These are phyloP conservation scores for Alternaria alternata DNA, from an alignment of 2,329 filamentous ascomycete species.

Conservation along the genomic window DNA sequence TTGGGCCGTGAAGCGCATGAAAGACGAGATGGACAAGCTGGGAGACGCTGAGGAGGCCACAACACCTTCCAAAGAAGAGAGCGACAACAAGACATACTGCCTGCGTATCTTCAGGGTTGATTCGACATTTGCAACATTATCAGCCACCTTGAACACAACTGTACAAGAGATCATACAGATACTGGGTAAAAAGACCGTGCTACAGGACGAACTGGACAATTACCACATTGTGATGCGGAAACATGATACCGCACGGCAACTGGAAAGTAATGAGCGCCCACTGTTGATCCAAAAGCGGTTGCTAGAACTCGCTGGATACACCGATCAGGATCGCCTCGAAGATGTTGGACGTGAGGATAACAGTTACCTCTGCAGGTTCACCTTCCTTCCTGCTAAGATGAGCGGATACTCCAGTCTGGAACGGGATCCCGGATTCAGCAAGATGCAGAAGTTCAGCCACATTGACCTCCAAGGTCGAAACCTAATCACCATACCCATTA, in stretches of 20 bases:
- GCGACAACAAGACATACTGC: constrained; percentile 81
- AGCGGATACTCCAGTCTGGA: constrained; percentile 78
- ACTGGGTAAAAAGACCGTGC: constrained; percentile 91
- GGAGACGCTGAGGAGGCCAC: constrained; percentile 73
- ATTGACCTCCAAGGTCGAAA: constrained; percentile 91
- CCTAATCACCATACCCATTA: constrained; percentile 92
- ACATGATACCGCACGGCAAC: constrained; percentile 84
- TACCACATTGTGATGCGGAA: constrained; percentile 96
- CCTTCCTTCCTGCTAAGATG: constrained; percentile 89
- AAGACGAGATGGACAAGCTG: constrained; percentile 68
- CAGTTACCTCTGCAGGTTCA: constrained; percentile 94
- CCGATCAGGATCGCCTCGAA: constrained; percentile 84
- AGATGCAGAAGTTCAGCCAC: constrained; percentile 90
- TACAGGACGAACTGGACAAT: constrained; percentile 88
- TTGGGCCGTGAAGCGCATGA: constrained; percentile 84
- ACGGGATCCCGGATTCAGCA: constrained; percentile 79
- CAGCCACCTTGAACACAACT: constrained; percentile 81
- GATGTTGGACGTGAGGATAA: constrained; percentile 97
- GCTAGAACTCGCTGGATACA: constrained; percentile 90
- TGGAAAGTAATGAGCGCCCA: constrained; percentile 80
- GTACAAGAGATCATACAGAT: constrained; percentile 88
- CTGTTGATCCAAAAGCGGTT: constrained; percentile 91
- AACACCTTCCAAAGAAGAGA: constrained; percentile 72
- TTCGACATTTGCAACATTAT: constrained; percentile 92
- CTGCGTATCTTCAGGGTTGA: constrained; percentile 95